These are phyloP conservation scores for Benincasa hispida DNA, from an alignment of 306 rosid species.

Conservation along the genomic window DNA sequence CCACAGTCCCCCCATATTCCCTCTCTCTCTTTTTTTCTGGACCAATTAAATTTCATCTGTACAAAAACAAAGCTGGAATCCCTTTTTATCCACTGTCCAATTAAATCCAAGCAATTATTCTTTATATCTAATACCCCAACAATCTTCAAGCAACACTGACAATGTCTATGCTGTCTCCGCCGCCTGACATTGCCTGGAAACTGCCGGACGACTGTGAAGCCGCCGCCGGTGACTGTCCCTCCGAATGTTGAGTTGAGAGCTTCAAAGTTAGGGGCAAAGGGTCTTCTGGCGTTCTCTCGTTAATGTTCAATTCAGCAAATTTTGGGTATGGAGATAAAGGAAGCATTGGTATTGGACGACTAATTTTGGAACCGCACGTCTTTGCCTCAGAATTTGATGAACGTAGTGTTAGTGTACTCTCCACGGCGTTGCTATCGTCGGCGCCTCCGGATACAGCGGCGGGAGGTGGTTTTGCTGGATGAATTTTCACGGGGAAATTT, in stretches of 20 bases:
- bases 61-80: not conserved
- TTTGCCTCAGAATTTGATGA: not conserved
- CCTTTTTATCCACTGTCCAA: not conserved
- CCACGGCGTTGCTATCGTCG: not conserved
- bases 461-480: not conserved
- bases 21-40: not conserved
- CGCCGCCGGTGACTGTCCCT: conserved; percentile 22
- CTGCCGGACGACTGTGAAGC: conserved; percentile 31
- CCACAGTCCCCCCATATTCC: not conserved
- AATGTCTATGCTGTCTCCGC: conserved; percentile 35
- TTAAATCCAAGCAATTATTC: not conserved
- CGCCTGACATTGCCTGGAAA: conserved; percentile 47
- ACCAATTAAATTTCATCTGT: not conserved
- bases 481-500: conserved; percentile 13
- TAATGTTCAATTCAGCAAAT: conserved; percentile 51
- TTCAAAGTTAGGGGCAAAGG: conserved; percentile 44
- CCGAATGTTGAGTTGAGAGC: conserved; percentile 19
- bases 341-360: conserved; percentile 57
- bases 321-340: conserved; percentile 58
- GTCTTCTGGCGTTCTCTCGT: conserved; percentile 18
- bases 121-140: not conserved
- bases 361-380: conserved; percentile 12
- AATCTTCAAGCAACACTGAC: conserved; percentile 64
- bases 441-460: not conserved
- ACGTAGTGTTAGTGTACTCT: not conserved